These are phyloP conservation scores for Prunus yedoensis DNA, from an alignment of 331 rosid species.

Conservation along the genomic window DNA sequence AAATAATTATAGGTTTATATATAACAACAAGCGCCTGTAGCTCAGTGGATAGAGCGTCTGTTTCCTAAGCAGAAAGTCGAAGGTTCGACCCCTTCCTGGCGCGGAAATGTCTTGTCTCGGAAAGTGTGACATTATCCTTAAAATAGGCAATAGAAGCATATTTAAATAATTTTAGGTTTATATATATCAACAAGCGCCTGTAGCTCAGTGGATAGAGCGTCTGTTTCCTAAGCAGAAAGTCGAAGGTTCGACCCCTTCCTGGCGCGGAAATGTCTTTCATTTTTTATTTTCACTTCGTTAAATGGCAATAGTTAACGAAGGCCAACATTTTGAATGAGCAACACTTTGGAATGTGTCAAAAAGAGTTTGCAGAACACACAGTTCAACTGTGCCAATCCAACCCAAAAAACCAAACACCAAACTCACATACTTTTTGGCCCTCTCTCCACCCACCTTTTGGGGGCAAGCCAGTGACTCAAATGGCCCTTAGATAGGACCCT, in stretches of 20 bases:
- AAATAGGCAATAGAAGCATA: too few species aligned
- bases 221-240: constrained; percentile 98
- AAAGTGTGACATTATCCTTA: too few species aligned
- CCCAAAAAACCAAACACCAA: neutral
- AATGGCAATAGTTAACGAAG: neutral
- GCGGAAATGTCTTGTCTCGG: constrained; percentile 6
- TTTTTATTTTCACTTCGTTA: neutral
- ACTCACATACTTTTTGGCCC: constrained; percentile 3
- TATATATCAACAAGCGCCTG: constrained; percentile 40
- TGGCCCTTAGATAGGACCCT: constrained; percentile 3
- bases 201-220: constrained; percentile 99
- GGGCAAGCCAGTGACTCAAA: constrained; percentile 9
- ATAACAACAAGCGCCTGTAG: constrained; percentile 60
- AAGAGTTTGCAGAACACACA: neutral
- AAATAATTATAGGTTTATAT: accelerated
- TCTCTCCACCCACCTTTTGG: neutral
- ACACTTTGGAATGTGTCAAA: neutral
- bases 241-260: constrained; percentile 97
- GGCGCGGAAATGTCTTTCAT: constrained; percentile 32
- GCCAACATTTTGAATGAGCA: neutral
- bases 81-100: constrained; percentile 99
- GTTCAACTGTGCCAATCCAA: neutral
- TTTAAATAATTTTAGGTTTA: accelerated
- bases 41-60: constrained; percentile 99
- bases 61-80: constrained; percentile 98